Percentiles rank a stretch among this genome's conserved stretches.
Conservation (phyloP, 345 rosid species). For the Barbarea vulgaris region DNA sequence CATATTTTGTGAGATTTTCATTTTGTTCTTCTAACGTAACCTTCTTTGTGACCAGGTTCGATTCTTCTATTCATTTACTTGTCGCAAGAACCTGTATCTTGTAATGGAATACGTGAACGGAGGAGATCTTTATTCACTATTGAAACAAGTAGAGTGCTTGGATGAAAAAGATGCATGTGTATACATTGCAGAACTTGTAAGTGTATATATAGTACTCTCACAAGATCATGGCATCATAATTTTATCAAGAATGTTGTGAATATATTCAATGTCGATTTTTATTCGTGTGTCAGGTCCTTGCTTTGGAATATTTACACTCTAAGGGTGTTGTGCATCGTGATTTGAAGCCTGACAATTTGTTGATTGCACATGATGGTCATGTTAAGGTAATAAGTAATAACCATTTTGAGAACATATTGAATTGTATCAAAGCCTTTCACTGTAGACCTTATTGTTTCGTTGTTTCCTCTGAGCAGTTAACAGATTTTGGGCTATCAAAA, state of each 20-base stretch:
- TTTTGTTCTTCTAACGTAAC: no score
- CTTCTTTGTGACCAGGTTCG: slow-evolving; percentile 71
- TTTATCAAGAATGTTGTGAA: slow-evolving; percentile 25
- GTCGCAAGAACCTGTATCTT: slow-evolving; percentile 90
- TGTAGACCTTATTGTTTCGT: slow-evolving; percentile 15
- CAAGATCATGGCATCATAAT: no score
- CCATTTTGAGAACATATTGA: slow-evolving; percentile 11
- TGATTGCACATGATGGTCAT: slow-evolving; percentile 98
- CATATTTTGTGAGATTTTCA: no score
- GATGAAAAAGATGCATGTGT: slow-evolving; percentile 87
- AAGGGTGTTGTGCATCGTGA: slow-evolving; percentile 92
- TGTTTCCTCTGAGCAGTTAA: slow-evolving; percentile 37
- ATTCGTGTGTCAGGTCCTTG: slow-evolving; percentile 74
- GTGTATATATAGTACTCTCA: slow-evolving; percentile 43
- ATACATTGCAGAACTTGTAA: slow-evolving; percentile 97
- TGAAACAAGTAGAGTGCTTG: slow-evolving; percentile 82
- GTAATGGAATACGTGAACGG: slow-evolving; percentile 99
- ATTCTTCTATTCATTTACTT: slow-evolving; percentile 96
- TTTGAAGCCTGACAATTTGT: slow-evolving; percentile 94
- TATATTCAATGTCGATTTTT: slow-evolving; percentile 4
- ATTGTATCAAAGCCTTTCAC: slow-evolving; percentile 19
- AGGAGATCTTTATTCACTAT: slow-evolving; percentile 87
- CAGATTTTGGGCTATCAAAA: slow-evolving; percentile 41
- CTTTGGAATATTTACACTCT: slow-evolving; percentile 86
- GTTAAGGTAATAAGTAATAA: slow-evolving; percentile 80